Percentiles rank a stretch among this genome's conserved stretches.
phyloP scores from a whole-genome alignment of 2,329 filamentous ascomycete genomes.

The Zasmidium cellare region DNA sequence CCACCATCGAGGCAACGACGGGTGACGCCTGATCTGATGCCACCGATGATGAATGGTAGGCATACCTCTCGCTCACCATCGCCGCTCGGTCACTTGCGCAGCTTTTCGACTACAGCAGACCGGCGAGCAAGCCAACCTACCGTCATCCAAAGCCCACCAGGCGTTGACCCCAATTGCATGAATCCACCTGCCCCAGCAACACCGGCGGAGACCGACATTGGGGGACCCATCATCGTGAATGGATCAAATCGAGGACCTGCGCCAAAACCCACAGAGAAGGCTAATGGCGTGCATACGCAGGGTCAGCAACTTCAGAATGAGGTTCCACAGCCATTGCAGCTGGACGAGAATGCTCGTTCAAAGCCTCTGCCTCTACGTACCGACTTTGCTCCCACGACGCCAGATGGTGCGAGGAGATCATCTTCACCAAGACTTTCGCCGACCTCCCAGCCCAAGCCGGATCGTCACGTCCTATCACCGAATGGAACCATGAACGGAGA shows the following conservation, averaged over 20 bases:
- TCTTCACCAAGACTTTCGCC: constrained; percentile 16
- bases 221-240: constrained; percentile 44
- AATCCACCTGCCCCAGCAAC: constrained; percentile 6
- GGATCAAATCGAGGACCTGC: constrained; percentile 34
- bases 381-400: not conserved
- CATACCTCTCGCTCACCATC: constrained; percentile 46
- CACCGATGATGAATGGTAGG: constrained; percentile 31
- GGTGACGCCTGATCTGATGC: constrained; percentile 45
- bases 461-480: constrained; percentile 20
- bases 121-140: constrained; percentile 19
- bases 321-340: constrained; percentile 2
- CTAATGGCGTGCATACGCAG: constrained; percentile 18
- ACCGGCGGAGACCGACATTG: constrained; percentile 18
- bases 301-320: constrained; percentile 16
- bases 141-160: constrained; percentile 21
- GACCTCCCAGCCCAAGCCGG: constrained; percentile 16
- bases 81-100: constrained; percentile 45
- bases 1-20: constrained; percentile 44
- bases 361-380: constrained; percentile 9
- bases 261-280: constrained; percentile 10
- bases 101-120: constrained; percentile 35
- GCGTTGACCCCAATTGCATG: constrained; percentile 14
- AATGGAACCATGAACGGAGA: constrained; percentile 26
- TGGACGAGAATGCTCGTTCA: constrained; percentile 8
- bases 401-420: not conserved